Evolutionary conservation across 257 asterid species (phyloP), one percentile per base, ranked within the genome.

Genomic region (Rauvolfia tetraphylla): DNA sequence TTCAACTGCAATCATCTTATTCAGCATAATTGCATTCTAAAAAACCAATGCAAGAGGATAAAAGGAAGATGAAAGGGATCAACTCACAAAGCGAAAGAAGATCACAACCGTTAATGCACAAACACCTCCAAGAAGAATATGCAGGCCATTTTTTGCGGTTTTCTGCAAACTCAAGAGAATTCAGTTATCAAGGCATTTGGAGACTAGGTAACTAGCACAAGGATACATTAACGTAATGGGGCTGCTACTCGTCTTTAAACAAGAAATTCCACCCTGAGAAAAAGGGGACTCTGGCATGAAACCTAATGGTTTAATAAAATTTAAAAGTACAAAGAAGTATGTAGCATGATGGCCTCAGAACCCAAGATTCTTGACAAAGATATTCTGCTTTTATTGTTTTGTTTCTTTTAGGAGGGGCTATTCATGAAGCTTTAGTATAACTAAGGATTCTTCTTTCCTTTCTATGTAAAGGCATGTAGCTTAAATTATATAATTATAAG

Each of bases 51-150:
- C 23, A 42, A 69, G 48, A 22, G 33, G n/a, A 59, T 34, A 14
- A 56, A 72, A 71, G 73, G 42, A 51, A 80, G 57, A 7, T 11
- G 44, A 14, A 73, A 78, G 73, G 76, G 76, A 75, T 80, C 8
- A 80, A 89, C 98, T 91, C 91, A 93, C 98, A 83, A 93, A 92
- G 58, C 98, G 96, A 83, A 92, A 92, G 93, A 87, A 90, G 34
- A 93, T 85, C 73, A 93, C 97, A 71, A 92, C 88, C 39, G 97
- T 87, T 88, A 93, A 86, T 44, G 98, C 98, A 80, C 98, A 92
- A 49, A 93, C 78, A 67, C 98, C 97, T 77, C 97, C 98, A 72
- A 93, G 97, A 87, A 93, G 97, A 82, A 93, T 86, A 79, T 93
- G 96, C 86, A 92, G 89, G 66, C 97, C 98, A 81, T 83, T 90